Base-by-base conservation (phyloP, 1,139 yeast species). In the Yamadazyma siamensis region DNA sequence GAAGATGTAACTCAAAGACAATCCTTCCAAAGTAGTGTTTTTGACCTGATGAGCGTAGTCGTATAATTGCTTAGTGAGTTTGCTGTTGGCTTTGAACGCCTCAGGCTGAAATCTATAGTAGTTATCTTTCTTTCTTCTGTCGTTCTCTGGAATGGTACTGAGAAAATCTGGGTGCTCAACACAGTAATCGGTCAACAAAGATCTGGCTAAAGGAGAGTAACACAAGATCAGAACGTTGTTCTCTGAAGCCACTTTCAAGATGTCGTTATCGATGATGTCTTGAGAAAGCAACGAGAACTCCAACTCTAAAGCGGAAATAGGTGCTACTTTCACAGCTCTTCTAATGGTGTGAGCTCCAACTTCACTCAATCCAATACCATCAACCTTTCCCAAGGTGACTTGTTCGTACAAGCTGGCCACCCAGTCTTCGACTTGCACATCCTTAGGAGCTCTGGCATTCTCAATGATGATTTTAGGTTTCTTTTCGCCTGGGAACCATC, bases 161-260 rank as follows among this genome's bases (percentile, higher is more conserved):
- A 30, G 10, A 14, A 27, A 35, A 15, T 35, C 32, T 13, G 59
- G 60, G 7, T 66, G 49, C 24, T 59, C 70, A 34, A 75, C 68
- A 11, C 61, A 46, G 27, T 42, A 40, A 35, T 89, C 91, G 5
- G 91, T 79, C 36, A 87, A 66, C 34, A 77, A 56, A 1, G 95
- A 95, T 46, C 84, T 67, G 10, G 86, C 80, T 36, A 86, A 63
- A 24, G 95, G 95, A 15, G 94, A 80, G 57, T 86, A 86, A 21
- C 89, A 85, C 38, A 83, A 59, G 22, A 84, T 61, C 6, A 89
- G 81, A 34, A 86, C 70, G 11, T 61, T 64, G 20, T 49, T 46
- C 27, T 49, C 45, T 9, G 67, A 50, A 27, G 36, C 36, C 35
- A 77, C 79, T 13, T 65, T 68, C 40, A 79, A 71, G 12, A 80